Percentiles rank a stretch among this genome's conserved stretches.
These are phyloP conservation scores for Tagetes erecta DNA, from an alignment of 129 eudicot genomes.

Conservation along the genomic window DNA sequence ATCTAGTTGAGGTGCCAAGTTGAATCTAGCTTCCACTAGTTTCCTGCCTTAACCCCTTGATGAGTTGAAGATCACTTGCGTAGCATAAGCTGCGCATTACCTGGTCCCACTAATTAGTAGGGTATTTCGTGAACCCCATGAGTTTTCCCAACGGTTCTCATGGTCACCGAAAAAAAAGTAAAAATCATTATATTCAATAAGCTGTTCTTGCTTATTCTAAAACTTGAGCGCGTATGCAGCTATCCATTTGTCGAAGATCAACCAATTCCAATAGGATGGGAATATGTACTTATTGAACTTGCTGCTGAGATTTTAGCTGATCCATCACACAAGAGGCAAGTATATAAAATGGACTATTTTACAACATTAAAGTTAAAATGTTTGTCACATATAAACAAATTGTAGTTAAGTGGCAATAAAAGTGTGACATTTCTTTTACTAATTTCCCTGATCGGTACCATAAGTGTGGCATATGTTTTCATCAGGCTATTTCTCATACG, in stretches of 20 bases:
- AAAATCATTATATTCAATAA: background rate
- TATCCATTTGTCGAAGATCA: conserved; percentile 85
- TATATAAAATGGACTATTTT: background rate
- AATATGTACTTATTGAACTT: conserved; percentile 67
- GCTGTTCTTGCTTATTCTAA: background rate
- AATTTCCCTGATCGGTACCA: background rate
- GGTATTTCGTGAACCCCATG: background rate
- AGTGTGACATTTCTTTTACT: background rate
- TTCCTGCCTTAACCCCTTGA: background rate
- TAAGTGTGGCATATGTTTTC: conserved; percentile 9
- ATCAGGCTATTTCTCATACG: conserved; percentile 54
- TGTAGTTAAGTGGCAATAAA: background rate
- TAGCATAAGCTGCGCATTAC: background rate
- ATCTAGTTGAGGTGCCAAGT: background rate
- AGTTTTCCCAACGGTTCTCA: background rate
- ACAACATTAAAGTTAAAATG: background rate
- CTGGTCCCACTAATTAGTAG: background rate
- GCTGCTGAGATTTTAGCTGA: conserved; percentile 67
- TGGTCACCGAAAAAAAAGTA: background rate
- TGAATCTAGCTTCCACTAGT: background rate
- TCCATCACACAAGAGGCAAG: conserved; percentile 66
- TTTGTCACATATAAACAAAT: background rate
- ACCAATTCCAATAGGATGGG: conserved; percentile 80
- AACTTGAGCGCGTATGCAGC: conserved; percentile 39
- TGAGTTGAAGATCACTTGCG: background rate